Percentiles rank a stretch among this genome's conserved stretches.
Evolutionary conservation across 352 stramenopile species (phyloP).

Genomic region (Phytophthora parvispora): DNA sequence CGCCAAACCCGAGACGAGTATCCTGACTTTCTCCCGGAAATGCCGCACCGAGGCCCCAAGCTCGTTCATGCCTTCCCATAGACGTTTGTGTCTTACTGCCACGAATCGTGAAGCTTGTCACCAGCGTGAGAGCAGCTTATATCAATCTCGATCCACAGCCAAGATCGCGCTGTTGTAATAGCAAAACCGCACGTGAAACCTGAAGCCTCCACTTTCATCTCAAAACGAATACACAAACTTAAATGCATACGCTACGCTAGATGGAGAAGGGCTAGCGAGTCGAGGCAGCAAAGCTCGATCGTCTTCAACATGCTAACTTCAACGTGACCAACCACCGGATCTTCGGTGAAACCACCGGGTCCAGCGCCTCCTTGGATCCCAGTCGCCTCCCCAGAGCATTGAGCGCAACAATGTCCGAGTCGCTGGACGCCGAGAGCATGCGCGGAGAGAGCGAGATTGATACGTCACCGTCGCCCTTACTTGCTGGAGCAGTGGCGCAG

Average conservation of each 20-base stretch:
- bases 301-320: conserved; percentile 7
- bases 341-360: conserved; percentile 17
- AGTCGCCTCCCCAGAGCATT: background rate
- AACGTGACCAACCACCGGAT: conserved; percentile 14
- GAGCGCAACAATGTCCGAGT: conserved; percentile 18
- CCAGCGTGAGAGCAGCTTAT: too few species aligned
- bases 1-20: background rate
- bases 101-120: background rate
- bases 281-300: too few species aligned
- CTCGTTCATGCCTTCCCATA: background rate
- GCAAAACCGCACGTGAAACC: too few species aligned
- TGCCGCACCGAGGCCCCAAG: background rate
- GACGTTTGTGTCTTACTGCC: too few species aligned
- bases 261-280: too few species aligned
- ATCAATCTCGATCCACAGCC: too few species aligned
- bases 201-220: too few species aligned
- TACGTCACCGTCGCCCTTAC: conserved; percentile 23
- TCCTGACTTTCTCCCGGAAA: background rate
- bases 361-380: background rate
- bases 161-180: too few species aligned
- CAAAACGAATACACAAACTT: too few species aligned
- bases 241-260: too few species aligned
- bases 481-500: conserved; percentile 6
- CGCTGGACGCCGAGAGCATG: conserved; percentile 18
- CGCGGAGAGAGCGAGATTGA: conserved; percentile 11